phyloP scores from a whole-genome alignment of 2,329 filamentous ascomycete species.

The Aspergillus nomiae region DNA sequence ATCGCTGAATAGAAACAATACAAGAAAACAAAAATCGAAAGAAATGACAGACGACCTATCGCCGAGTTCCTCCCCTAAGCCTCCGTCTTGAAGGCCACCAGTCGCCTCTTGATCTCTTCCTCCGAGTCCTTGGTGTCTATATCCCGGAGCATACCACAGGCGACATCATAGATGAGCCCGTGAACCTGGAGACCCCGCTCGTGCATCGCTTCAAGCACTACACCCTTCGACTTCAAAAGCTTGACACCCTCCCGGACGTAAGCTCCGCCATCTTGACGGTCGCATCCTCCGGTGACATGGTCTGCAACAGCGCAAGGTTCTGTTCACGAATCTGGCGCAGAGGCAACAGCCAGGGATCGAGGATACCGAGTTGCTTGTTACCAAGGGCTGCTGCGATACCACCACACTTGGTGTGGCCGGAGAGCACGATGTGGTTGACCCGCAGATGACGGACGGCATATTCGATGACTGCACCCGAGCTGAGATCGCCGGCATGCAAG shows the following conservation, averaged over 20 bases:
- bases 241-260: conserved; percentile 70
- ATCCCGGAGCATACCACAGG: conserved; percentile 55
- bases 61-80: conserved; percentile 9
- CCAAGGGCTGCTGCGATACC: conserved; percentile 58
- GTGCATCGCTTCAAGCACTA: conserved; percentile 69
- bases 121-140: conserved; percentile 50
- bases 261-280: conserved; percentile 69
- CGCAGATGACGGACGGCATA: conserved; percentile 74
- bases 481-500: conserved; percentile 73
- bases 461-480: conserved; percentile 73
- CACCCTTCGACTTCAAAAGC: conserved; percentile 67
- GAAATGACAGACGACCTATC: neutral
- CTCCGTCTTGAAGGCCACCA: conserved; percentile 43
- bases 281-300: conserved; percentile 51
- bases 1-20: conserved; percentile 3
- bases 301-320: conserved; percentile 54
- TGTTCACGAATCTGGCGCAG: conserved; percentile 57
- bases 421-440: conserved; percentile 64
- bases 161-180: conserved; percentile 74
- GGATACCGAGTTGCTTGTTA: conserved; percentile 59
- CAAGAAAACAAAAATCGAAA: neutral
- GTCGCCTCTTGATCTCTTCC: conserved; percentile 40
- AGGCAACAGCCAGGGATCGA: conserved; percentile 65
- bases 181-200: conserved; percentile 74
- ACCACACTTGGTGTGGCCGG: conserved; percentile 63